Evolutionary conservation across 1,284 basidiomycete genomes (phyloP).

Genomic region (Ustilago tritici): DNA sequence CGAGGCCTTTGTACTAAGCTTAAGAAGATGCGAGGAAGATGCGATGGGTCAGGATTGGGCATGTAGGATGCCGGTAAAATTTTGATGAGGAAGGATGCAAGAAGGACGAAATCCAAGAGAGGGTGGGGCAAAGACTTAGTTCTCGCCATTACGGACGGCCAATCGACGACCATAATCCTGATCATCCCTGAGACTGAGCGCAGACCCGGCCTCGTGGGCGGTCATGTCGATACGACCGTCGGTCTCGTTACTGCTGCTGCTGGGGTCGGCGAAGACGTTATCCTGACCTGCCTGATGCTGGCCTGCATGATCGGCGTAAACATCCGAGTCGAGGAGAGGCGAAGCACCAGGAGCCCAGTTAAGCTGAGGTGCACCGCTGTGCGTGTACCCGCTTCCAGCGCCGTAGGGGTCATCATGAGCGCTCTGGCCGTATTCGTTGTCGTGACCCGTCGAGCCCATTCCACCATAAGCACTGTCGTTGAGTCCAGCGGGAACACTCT

Average conservation of each 20-base stretch:
- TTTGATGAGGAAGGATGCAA: not conserved
- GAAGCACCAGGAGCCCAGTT: slow-evolving; percentile 46
- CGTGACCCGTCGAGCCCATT: slow-evolving; percentile 41
- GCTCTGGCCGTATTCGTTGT: slow-evolving; percentile 37
- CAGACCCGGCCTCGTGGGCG: slow-evolving; percentile 38
- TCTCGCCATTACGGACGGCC: slow-evolving; percentile 46
- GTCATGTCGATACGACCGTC: slow-evolving; percentile 54
- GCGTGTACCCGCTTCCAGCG: slow-evolving; percentile 34
- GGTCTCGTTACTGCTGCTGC: slow-evolving; percentile 51
- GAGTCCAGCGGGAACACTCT: slow-evolving; percentile 33
- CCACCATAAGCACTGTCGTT: slow-evolving; percentile 31
- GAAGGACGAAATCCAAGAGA: slow-evolving; percentile 2
- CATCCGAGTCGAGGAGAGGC: slow-evolving; percentile 45
- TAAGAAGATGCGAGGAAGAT: not conserved
- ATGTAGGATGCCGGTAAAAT: not conserved
- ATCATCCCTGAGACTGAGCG: slow-evolving; percentile 52
- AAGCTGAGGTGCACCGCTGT: slow-evolving; percentile 43
- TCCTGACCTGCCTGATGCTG: slow-evolving; percentile 8
- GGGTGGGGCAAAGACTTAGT: slow-evolving; percentile 11
- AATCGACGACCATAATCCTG: slow-evolving; percentile 59
- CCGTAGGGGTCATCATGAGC: slow-evolving; percentile 43
- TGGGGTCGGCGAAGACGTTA: slow-evolving; percentile 58
- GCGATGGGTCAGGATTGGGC: not conserved
- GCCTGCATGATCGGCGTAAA: slow-evolving; percentile 23
- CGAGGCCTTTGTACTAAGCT: not conserved